Evolutionary conservation across 1,139 yeast genomes (phyloP), one percentile per base, ranked within the genome.

Genomic region (Taiozyma sp.): DNA sequence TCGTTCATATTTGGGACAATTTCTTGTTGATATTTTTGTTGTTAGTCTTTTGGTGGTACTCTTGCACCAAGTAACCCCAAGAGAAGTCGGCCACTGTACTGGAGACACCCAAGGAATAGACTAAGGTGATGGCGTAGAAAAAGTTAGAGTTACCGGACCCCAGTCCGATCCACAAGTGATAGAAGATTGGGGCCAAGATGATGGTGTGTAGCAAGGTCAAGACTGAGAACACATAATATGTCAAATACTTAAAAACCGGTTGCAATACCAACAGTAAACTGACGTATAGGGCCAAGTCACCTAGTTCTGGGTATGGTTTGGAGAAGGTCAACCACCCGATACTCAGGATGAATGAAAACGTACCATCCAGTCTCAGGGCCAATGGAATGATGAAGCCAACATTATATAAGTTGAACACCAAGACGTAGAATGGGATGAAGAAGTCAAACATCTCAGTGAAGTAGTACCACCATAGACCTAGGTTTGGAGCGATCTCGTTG

Each of bases 381-480:
- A 93, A 64, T 12, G 98, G 98, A 1, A 87, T 55, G 4, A 87
- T 75, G 65, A 88, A 88, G 3, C 85, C 70, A 32, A 81, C 72
- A n/a, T 83, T 70, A 68, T 84, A 90, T 46, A 92, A 63, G 64
- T 91, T 93, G 78, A 92, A 95, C 29, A 91, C 84, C 12, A 91
- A 84, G 43, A 85, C 72, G 72, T 88, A 93, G 65, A 93, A 91
- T 19, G 90, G 84, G 30, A 87, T 79, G 74, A 93, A 93, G 64
- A 84, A 88, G 51, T 86, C 95, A 70, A 93, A 93, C 84, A 93
- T 88, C 67, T 93, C 99, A 30, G 95, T 87, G 73, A 93, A 93
- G 61, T 92, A 83, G 71, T 93, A 93, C 99, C 99, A 93, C 99
- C 99, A 93, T 41, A 93, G 74, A 0, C 99, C 99, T 57, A 93